Evolutionary conservation across 2,329 filamentous ascomycete species (phyloP), one percentile per base, ranked within the genome.

Genomic region (Capronia epimyces): DNA sequence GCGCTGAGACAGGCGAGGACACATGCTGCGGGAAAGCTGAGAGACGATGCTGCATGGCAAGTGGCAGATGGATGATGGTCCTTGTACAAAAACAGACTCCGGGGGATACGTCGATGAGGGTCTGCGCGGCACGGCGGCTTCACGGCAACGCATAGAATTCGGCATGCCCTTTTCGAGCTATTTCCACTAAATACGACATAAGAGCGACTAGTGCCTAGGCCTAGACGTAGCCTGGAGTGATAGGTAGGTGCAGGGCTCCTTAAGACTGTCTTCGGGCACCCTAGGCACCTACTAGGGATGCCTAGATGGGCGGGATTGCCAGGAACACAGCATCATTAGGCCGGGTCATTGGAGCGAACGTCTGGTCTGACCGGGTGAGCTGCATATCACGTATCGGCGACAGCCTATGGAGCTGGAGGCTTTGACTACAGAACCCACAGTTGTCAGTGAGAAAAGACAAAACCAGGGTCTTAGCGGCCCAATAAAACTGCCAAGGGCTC

Each of bases 1-100:
- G n/a, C n/a, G n/a, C 12, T 10, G 46, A 54, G 51, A 54, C 51
- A 53, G 58, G 46, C 43, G 52, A 39, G 42, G 49, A 41, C 45
- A 24, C 46, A 53, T 53, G 46, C 41, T 31, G 34, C n/a, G 34
- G 39, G 42, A 31, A 18, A 20, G 15, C 16, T 49, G 29, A 27
- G 20, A 45, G 27, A 36, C 32, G 46, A 31, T 20, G 36, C 32
- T 24, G 20, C 27, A 29, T 36, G 43, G 24, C 29, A 32, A 32
- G 29, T 9, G 7, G 7, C 29, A 32, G 7, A n/a, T 8, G 13
- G 13, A 32, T n/a, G 29, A n/a, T 32, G 7, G 7, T n/a, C n/a
- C 13, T 6, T 32, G 36, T 21, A 44, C 31, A 40, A 32, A 31
- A 47, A 37, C 29, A 21, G 40, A 52, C 46, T 51, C 52, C 49